phyloP scores from a whole-genome alignment of 202 grass and related monocot genomes.

The Zoysia matrella region DNA sequence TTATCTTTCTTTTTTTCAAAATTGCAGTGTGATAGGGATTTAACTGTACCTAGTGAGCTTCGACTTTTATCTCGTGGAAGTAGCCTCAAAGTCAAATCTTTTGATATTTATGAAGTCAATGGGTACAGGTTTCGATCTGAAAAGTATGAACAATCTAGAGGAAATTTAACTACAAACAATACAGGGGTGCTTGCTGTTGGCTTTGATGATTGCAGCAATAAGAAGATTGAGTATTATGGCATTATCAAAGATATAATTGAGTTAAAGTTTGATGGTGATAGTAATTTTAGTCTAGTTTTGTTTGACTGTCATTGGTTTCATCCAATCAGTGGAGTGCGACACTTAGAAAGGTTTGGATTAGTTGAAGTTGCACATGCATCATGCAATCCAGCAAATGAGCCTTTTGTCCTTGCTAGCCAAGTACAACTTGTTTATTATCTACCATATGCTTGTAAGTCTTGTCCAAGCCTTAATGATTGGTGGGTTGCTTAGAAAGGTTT shows the following conservation, averaged over 20 bases:
- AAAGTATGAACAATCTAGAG: conserved; percentile 18
- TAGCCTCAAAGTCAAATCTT: no score
- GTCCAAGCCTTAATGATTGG: neutral
- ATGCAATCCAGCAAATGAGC: neutral
- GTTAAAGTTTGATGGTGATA: no score
- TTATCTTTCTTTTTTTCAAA: neutral
- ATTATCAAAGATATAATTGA: no score
- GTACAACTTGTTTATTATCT: conserved; percentile 3
- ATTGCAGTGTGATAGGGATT: conserved; percentile 13
- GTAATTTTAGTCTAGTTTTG: no score
- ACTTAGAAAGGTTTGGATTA: neutral
- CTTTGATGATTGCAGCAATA: neutral
- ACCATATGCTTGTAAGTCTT: neutral
- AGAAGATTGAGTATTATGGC: no score
- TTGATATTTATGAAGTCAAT: conserved; percentile 22
- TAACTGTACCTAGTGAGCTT: neutral
- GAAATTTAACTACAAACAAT: neutral
- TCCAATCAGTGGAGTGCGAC: neutral
- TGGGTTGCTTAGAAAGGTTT: neutral
- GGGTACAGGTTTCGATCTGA: conserved; percentile 1
- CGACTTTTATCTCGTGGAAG: neutral
- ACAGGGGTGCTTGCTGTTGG: conserved; percentile 4
- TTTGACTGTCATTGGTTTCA: neutral
- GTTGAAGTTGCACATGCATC: conserved; percentile 24
- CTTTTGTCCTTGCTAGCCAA: conserved; percentile 20